These are phyloP conservation scores for Microbotryum violaceum DNA, from an alignment of 1,284 basidiomycete genomes.

Conservation along the genomic window DNA sequence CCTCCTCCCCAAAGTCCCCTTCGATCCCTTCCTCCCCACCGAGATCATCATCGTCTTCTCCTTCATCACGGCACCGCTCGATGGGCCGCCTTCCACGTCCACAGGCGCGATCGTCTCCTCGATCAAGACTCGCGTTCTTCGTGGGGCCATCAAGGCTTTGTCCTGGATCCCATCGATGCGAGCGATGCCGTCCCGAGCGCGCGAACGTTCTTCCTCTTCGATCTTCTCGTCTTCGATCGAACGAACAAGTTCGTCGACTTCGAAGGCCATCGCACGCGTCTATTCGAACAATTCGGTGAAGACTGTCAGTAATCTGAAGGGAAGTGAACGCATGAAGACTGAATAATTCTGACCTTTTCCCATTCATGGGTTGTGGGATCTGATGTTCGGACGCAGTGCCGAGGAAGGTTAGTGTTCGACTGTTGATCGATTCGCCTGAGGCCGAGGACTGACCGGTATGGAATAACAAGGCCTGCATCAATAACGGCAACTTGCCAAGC, in stretches of 20 bases:
- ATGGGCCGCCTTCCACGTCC: constrained; percentile 22
- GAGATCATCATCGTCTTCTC: too few species aligned
- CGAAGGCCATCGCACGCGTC: constrained; percentile 80
- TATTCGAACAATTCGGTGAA: background rate
- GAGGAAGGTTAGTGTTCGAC: background rate
- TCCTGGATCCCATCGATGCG: constrained; percentile 90
- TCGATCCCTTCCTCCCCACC: background rate
- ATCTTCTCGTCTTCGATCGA: constrained; percentile 97
- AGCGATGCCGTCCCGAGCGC: constrained; percentile 72
- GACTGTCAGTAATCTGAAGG: background rate
- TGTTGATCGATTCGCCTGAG: too few species aligned
- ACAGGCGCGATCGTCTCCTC: constrained; percentile 53
- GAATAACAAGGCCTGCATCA: constrained; percentile 59
- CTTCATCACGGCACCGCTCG: too few species aligned
- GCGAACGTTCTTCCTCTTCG: constrained; percentile 72
- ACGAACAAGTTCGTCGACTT: constrained; percentile 89
- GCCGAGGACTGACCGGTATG: constrained; percentile 21
- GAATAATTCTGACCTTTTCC: constrained; percentile 49
- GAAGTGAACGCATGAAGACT: constrained; percentile 47
- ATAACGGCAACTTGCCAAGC: constrained; percentile 88
- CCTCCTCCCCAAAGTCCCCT: constrained; percentile 50
- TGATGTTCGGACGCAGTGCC: constrained; percentile 50
- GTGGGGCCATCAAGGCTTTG: constrained; percentile 70
- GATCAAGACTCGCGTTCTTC: constrained; percentile 75
- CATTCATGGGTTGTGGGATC: constrained; percentile 96